Evolutionary conservation across 306 rosid species (phyloP), one percentile per base, ranked within the genome.

Genomic region (Arachis stenosperma): DNA sequence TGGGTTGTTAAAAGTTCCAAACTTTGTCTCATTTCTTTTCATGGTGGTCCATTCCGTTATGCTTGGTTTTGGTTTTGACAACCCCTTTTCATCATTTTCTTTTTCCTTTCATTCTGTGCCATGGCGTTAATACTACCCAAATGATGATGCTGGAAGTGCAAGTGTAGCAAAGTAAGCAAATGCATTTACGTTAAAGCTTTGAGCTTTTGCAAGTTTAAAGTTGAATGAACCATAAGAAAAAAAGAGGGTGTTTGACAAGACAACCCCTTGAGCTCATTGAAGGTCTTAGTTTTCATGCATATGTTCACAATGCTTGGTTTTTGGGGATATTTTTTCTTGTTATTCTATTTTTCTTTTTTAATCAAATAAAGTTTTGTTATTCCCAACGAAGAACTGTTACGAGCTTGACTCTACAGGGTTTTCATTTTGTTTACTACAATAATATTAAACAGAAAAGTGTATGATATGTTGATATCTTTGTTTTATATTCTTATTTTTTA

Each of bases 41-140:
- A 42, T 29, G 0, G 62, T 69, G 60, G 59, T 67, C 76, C 81
- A 76, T 13, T 61, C 36, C 2, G 27, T 62, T 47, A 46, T 33
- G 9, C 47, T 22, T 22, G 27, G 27, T 22, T 22, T 8, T 69
- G 3, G 4, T 13, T 72, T 42, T 43, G 2, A 30, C 9, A 30
- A 29, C 59, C 62, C 62, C 33, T 36, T 76, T 68, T 63, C 74
- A 59, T 59, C 4, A 6, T 41, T 48, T 41, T 7, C 47, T 22
- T 14, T 0, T 36, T 55, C 58, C 69, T 69, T 61, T 65, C 61
- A 41, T 76, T 80, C 80, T 51, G 68, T 80, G 70, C 62, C 70
- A 37, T 65, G 17, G 54, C 5, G 27, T 30, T 37, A 10, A 14
- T 58, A n/a, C 37, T 30, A 5, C 76, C 52, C 65, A 53, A 63